phyloP scores from a whole-genome alignment of 2,329 filamentous ascomycete species.

The Aspergillus puulaauensis region DNA sequence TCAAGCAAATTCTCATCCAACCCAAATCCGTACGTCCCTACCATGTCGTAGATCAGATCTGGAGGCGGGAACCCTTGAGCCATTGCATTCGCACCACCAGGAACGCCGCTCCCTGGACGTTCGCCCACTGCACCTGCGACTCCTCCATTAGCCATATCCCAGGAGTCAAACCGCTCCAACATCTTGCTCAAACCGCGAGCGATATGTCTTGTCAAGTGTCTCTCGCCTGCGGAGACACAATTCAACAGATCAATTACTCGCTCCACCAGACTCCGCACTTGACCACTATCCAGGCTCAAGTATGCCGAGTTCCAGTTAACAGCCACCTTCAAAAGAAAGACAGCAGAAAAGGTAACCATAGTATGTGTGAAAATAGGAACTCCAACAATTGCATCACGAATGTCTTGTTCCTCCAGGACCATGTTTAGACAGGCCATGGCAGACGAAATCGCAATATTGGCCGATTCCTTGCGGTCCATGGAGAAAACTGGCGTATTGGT shows the following conservation, averaged over 20 bases:
- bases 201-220: conserved; percentile 43
- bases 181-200: conserved; percentile 43
- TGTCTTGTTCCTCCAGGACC: conserved; percentile 49
- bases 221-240: conserved; percentile 42
- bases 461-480: conserved; percentile 45
- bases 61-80: conserved; percentile 42
- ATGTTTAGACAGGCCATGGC: conserved; percentile 49
- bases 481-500: conserved; percentile 44
- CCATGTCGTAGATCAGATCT: conserved; percentile 44
- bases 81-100: conserved; percentile 43
- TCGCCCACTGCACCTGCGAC: conserved; percentile 14
- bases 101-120: conserved; percentile 28
- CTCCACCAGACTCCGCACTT: conserved; percentile 40
- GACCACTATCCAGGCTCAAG: conserved; percentile 39
- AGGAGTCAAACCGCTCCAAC: conserved; percentile 42
- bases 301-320: conserved; percentile 46
- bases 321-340: conserved; percentile 47
- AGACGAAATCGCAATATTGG: conserved; percentile 48
- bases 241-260: conserved; percentile 42
- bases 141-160: conserved; percentile 28
- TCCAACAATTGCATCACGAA: conserved; percentile 49
- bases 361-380: conserved; percentile 48
- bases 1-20: conserved; percentile 43
- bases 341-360: conserved; percentile 48
- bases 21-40: conserved; percentile 44